Base-by-base conservation (phyloP, 1,284 basidiomycete species). In the Microbotryum scabiosae region DNA sequence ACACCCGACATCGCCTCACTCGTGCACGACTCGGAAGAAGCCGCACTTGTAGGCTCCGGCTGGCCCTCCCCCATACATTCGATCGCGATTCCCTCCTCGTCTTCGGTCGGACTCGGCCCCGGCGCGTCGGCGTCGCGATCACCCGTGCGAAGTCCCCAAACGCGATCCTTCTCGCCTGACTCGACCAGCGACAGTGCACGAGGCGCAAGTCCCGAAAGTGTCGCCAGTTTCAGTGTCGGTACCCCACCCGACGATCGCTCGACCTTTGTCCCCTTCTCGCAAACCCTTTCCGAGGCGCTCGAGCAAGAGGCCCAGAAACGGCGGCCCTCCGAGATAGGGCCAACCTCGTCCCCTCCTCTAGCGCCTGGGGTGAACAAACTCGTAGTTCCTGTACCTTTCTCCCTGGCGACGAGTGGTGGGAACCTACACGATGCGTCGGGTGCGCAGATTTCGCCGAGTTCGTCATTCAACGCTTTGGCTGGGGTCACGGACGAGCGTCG, bases 131-230 rank as follows among this genome's bases (percentile, higher is more conserved):
- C 63, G 6, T 56, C 60, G n/a, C 59, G 62, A 20, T 63, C 63
- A 7, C 63, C 65, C 5, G 49, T 51, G 1, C 48, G 65, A 41
- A 30, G 45, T 28, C 41, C 51, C 9, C 55, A 53, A 16, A 12
- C 44, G 10, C 50, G 63, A 2, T 61, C 60, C 20, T 62, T 67
- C 58, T 63, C 63, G 20, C 66, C 66, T 6, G 64, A 66, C n/a
- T 63, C 61, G 18, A 46, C 55, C 48, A 55, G 54, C 20, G 57
- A 56, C 21, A 52, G 47, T 41, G 36, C 36, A 41, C 12, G 51
- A 52, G 51, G 59, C 16, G 51, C 53, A 2, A 61, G 56, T 49
- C 59, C 62, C 2, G 65, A 52, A 3, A 63, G 61, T 30, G 51
- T 55, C n/a, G 56, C 61, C 8, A 51, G 50, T 3, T 64, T 64